A percentile compares a stretch with the other conserved stretches of the same genome.
Conservation (phyloP, 2,329 filamentous ascomycete species). For the Pseudocercospora eumusae region DNA sequence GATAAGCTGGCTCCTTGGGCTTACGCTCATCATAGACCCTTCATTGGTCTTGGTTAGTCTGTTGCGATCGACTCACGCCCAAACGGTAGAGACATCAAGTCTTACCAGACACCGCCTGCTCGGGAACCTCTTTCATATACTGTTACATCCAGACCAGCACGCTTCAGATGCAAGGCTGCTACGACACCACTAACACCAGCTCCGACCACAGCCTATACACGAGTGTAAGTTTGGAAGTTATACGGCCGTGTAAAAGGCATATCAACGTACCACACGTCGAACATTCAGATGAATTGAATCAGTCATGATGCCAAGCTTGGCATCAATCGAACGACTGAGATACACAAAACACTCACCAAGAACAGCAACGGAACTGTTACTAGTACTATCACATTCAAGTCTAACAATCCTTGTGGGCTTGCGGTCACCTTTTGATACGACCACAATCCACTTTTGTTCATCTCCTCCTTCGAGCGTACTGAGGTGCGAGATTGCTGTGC, state of each 20-base stretch:
- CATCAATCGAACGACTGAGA: no score
- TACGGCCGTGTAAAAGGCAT: background rate
- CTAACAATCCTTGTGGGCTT: no score
- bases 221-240: no score
- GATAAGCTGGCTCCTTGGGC: slow-evolving; percentile 53
- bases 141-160: slow-evolving; percentile 51
- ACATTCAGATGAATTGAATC: background rate
- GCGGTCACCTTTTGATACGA: no score
- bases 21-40: slow-evolving; percentile 55
- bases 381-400: no score
- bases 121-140: slow-evolving; percentile 57
- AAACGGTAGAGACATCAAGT: background rate
- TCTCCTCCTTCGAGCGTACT: no score
- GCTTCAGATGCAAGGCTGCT: slow-evolving; percentile 51
- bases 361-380: no score
- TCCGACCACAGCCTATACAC: slow-evolving; percentile 49
- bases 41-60: slow-evolving; percentile 16
- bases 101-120: slow-evolving; percentile 59
- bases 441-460: no score
- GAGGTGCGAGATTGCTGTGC: no score
- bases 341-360: no score
- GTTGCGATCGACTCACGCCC: no score
- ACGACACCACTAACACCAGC: slow-evolving; percentile 56
- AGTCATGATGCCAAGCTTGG: background rate
- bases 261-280: slow-evolving; percentile 14